A percentile compares a stretch with the other conserved stretches of the same genome.
These are phyloP conservation scores for Fraxinus sp. DNA, from an alignment of 305 asterid genomes.

Conservation along the genomic window DNA sequence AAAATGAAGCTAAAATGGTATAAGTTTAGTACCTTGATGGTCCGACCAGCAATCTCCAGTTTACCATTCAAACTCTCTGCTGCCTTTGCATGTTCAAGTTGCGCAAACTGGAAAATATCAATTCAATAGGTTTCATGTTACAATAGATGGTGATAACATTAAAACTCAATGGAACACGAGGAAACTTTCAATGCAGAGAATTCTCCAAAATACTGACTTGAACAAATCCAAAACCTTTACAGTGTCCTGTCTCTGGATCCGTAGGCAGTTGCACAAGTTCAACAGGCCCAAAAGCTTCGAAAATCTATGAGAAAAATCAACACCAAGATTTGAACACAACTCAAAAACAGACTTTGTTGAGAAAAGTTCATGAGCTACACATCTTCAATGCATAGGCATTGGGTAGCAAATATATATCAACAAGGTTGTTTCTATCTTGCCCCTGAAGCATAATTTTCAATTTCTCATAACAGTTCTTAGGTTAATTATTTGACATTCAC, in stretches of 20 bases:
- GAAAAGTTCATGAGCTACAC: background rate
- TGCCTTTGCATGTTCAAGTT: constrained; percentile 94
- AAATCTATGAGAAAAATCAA: constrained; percentile 47
- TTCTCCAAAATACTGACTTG: constrained; percentile 62
- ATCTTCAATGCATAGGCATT: background rate
- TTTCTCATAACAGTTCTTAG: background rate
- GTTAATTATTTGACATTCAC: background rate
- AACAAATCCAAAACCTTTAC: constrained; percentile 99
- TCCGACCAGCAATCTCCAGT: constrained; percentile 93
- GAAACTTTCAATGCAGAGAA: constrained; percentile 6
- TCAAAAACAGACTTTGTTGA: background rate
- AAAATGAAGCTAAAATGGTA: constrained; percentile 12
- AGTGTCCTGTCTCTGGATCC: constrained; percentile 96
- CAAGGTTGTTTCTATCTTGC: background rate
- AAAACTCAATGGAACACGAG: background rate
- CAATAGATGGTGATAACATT: background rate
- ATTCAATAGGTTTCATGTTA: background rate
- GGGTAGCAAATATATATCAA: background rate
- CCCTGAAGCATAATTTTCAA: background rate
- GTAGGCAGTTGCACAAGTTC: constrained; percentile 98
- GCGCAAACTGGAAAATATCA: constrained; percentile 58
- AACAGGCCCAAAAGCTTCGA: constrained; percentile 96
- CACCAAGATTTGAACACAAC: background rate
- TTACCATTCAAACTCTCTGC: constrained; percentile 91
- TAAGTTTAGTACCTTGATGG: constrained; percentile 62